Percentiles rank a stretch among this genome's conserved stretches.
phyloP scores from a whole-genome alignment of 2,329 filamentous ascomycete species.

The Colletotrichum higginsianum region DNA sequence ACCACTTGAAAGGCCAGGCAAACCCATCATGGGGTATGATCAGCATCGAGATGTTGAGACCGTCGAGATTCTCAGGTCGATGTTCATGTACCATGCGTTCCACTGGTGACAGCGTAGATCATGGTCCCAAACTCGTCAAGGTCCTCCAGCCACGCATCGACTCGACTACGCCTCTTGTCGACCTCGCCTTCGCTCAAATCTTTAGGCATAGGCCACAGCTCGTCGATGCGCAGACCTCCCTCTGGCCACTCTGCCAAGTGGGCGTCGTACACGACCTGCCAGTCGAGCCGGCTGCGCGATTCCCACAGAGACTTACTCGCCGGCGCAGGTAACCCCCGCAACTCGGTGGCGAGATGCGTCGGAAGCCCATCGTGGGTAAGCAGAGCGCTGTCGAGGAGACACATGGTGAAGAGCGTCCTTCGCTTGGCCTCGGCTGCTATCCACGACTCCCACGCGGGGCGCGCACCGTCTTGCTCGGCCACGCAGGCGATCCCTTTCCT shows the following conservation, averaged over 20 bases:
- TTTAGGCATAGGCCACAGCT: conserved; percentile 62
- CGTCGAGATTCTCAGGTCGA: background rate
- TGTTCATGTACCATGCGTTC: conserved; percentile 55
- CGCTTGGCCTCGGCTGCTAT: conserved; percentile 67
- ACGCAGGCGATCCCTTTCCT: conserved; percentile 59
- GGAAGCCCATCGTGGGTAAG: conserved; percentile 59
- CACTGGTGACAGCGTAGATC: conserved; percentile 64
- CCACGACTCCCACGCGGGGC: conserved; percentile 68
- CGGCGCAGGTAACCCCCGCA: conserved; percentile 60
- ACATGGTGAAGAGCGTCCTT: conserved; percentile 66
- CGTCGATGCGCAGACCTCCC: conserved; percentile 61
- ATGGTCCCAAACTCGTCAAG: conserved; percentile 69
- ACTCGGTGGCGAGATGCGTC: conserved; percentile 64
- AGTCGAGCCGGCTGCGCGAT: conserved; percentile 52
- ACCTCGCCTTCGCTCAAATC: conserved; percentile 51
- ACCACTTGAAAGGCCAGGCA: background rate
- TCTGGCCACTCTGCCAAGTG: conserved; percentile 60
- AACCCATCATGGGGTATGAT: background rate
- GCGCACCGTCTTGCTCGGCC: conserved; percentile 55
- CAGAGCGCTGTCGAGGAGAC: conserved; percentile 67
- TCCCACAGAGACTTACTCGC: conserved; percentile 61
- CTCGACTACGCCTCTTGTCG: conserved; percentile 52
- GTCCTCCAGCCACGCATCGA: conserved; percentile 65
- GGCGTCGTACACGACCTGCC: conserved; percentile 60
- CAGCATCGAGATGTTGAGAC: background rate